These are phyloP conservation scores for Rubia tinctorum DNA, from an alignment of 305 asterid genomes.

Conservation along the genomic window DNA sequence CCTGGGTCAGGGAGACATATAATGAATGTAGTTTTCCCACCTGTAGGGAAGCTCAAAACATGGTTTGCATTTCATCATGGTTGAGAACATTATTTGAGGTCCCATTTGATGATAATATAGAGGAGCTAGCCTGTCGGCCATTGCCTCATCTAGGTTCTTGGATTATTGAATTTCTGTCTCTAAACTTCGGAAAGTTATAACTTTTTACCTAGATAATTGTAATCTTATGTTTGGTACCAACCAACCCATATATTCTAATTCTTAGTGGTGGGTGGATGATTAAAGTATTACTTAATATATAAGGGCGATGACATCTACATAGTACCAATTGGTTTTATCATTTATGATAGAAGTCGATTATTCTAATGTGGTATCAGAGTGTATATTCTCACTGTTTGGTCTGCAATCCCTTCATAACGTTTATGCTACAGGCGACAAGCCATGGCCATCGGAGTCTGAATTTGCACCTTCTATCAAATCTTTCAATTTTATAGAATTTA, in stretches of 20 bases:
- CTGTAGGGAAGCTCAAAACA: not conserved
- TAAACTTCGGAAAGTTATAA: not conserved
- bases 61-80: not conserved
- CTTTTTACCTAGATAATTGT: not conserved
- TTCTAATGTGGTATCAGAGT: too few species aligned
- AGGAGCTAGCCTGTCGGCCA: conserved; percentile 9
- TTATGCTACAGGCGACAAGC: too few species aligned
- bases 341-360: too few species aligned
- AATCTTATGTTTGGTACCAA: not conserved
- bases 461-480: not conserved
- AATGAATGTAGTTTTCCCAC: not conserved
- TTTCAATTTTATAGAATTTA: not conserved
- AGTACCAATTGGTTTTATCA: too few species aligned
- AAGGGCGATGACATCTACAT: too few species aligned
- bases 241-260: too few species aligned
- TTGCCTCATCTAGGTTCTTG: not conserved
- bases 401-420: too few species aligned
- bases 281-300: too few species aligned
- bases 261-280: too few species aligned
- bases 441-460: too few species aligned
- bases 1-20: too few species aligned
- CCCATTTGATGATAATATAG: conserved; percentile 18
- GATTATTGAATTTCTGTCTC: not conserved
- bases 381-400: too few species aligned
- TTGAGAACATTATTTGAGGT: conserved; percentile 6